Percentiles rank a stretch among this genome's conserved stretches.
These are phyloP conservation scores for Gaeumannomyces sp. DNA, from an alignment of 2,329 filamentous ascomycete genomes.

Conservation along the genomic window DNA sequence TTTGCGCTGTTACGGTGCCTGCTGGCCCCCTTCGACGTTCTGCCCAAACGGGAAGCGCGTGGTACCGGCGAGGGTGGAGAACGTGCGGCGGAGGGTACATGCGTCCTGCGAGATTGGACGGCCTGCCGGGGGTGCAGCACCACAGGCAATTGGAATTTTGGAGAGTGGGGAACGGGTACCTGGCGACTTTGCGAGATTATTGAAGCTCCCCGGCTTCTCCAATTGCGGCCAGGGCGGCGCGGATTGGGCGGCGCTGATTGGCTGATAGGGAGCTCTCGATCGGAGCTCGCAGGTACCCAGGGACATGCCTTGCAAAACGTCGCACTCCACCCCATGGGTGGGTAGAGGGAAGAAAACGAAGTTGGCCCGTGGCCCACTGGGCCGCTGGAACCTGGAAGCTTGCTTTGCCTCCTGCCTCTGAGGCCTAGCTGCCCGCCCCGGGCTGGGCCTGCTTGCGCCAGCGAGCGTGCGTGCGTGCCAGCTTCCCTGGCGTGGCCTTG, in stretches of 20 bases:
- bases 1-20: background rate
- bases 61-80: background rate
- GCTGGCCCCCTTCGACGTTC: background rate
- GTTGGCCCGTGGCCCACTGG: background rate
- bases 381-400: slow-evolving; percentile 5
- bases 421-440: background rate
- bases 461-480: background rate
- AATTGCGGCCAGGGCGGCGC: slow-evolving; percentile 6
- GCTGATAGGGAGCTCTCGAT: slow-evolving; percentile 5
- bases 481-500: background rate
- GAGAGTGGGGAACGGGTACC: slow-evolving; percentile 20
- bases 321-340: slow-evolving; percentile 4
- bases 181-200: slow-evolving; percentile 21
- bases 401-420: background rate
- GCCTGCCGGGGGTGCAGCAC: slow-evolving; percentile 14
- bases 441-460: background rate
- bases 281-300: slow-evolving; percentile 8
- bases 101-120: slow-evolving; percentile 17
- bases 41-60: background rate
- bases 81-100: slow-evolving; percentile 16
- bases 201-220: slow-evolving; percentile 19
- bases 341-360: slow-evolving; percentile 7
- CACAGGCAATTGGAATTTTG: background rate
- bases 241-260: background rate
- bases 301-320: slow-evolving; percentile 1